These are phyloP conservation scores for Suillus clintonianus DNA, from an alignment of 768 basidiomycete species.

Conservation along the genomic window DNA sequence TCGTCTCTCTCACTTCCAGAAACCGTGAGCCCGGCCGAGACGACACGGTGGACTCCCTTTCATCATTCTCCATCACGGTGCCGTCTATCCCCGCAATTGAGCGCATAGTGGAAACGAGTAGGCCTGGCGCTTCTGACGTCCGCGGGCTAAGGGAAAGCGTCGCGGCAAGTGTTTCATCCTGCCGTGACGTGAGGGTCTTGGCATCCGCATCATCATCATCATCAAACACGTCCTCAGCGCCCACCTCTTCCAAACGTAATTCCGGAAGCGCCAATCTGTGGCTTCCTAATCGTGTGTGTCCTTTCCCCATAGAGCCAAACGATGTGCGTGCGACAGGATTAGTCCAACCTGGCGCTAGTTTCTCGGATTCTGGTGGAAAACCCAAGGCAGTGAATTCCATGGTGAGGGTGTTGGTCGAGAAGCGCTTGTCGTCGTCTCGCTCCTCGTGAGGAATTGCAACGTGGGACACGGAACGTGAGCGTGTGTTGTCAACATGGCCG, in stretches of 20 bases:
- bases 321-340: constrained; percentile 22
- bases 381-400: constrained; percentile 17
- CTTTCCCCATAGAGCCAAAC: constrained; percentile 14
- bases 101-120: background rate
- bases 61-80: constrained; percentile 5
- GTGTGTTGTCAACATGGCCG: constrained; percentile 9
- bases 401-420: constrained; percentile 25
- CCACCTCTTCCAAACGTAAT: constrained; percentile 13
- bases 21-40: constrained; percentile 20
- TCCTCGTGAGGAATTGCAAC: constrained; percentile 22
- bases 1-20: constrained; percentile 41
- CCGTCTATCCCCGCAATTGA: constrained; percentile 5
- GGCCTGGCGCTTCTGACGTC: constrained; percentile 33
- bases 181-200: constrained; percentile 32
- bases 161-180: constrained; percentile 39
- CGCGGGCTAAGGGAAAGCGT: constrained; percentile 48
- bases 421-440: constrained; percentile 31
- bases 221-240: constrained; percentile 17
- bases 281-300: constrained; percentile 3
- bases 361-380: constrained; percentile 31
- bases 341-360: constrained; percentile 33
- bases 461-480: constrained; percentile 18
- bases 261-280: constrained; percentile 24
- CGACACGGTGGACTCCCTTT: constrained; percentile 2
- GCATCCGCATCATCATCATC: constrained; percentile 31